phyloP scores from a whole-genome alignment of 352 stramenopile species.

The Phytophthora tentaculata region DNA sequence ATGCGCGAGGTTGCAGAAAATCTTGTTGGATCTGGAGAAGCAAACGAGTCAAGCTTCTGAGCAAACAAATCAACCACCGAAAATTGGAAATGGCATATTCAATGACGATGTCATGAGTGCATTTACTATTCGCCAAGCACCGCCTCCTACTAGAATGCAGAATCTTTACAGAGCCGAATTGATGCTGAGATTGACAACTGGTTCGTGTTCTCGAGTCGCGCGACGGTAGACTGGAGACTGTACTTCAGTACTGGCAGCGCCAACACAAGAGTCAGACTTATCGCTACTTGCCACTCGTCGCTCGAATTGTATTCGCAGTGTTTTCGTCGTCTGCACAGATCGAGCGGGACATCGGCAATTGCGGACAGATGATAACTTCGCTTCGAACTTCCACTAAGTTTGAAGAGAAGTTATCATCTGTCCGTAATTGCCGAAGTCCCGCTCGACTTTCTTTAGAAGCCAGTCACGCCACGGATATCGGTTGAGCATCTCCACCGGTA shows the following conservation, averaged over 20 bases:
- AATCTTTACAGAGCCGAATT: background rate
- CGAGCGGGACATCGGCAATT: too few species aligned
- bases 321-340: too few species aligned
- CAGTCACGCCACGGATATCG: too few species aligned
- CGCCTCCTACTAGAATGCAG: background rate
- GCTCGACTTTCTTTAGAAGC: too few species aligned
- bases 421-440: too few species aligned
- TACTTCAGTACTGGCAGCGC: background rate
- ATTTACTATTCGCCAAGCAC: background rate
- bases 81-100: background rate
- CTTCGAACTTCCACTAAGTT: too few species aligned
- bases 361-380: too few species aligned
- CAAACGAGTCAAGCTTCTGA: background rate
- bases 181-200: background rate
- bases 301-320: too few species aligned
- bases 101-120: background rate
- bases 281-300: background rate
- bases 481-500: too few species aligned
- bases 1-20: background rate
- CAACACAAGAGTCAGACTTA: background rate
- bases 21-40: background rate
- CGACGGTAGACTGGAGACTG: background rate
- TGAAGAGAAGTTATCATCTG: too few species aligned
- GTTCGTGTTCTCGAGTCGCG: background rate
- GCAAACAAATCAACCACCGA: background rate